Conservation (phyloP, 2,329 filamentous ascomycete species). For the Cytospora leucostoma region DNA sequence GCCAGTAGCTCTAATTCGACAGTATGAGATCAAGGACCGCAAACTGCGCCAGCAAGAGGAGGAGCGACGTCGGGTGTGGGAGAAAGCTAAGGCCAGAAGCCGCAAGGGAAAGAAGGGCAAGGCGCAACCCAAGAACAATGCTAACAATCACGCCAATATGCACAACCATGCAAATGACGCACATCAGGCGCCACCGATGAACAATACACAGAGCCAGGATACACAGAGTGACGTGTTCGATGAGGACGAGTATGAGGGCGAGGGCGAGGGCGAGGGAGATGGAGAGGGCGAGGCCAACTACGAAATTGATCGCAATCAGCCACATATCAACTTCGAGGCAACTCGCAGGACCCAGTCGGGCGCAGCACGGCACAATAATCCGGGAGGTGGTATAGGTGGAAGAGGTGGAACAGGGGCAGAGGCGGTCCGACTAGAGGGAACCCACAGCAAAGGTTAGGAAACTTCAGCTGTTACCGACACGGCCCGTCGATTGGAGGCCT, state of each 20-base stretch:
- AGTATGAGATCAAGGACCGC: slow-evolving; percentile 93
- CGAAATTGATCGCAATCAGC: slow-evolving; percentile 22
- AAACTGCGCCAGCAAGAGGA: slow-evolving; percentile 79
- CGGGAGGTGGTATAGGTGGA: slow-evolving; percentile 14
- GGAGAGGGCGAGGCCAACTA: slow-evolving; percentile 23
- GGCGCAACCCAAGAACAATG: slow-evolving; percentile 52
- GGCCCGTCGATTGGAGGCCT: not conserved
- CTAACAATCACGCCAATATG: slow-evolving; percentile 32
- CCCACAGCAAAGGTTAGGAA: slow-evolving; percentile 8
- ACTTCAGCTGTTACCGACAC: not conserved
- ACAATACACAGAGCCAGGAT: slow-evolving; percentile 30
- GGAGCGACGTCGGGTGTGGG: slow-evolving; percentile 80
- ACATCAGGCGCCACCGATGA: slow-evolving; percentile 30
- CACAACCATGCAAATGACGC: slow-evolving; percentile 27
- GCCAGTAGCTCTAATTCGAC: slow-evolving; percentile 79
- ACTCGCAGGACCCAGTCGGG: slow-evolving; percentile 4
- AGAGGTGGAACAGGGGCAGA: slow-evolving; percentile 3
- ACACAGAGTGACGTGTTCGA: slow-evolving; percentile 26
- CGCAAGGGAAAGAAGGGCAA: slow-evolving; percentile 88
- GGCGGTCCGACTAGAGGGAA: slow-evolving; percentile 9
- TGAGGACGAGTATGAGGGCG: slow-evolving; percentile 27
- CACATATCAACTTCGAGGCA: slow-evolving; percentile 5
- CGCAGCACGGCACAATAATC: not conserved
- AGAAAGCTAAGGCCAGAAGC: slow-evolving; percentile 93
- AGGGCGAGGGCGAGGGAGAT: slow-evolving; percentile 22